Percentiles rank a stretch among this genome's conserved stretches.
These are phyloP conservation scores for Hymenochaete sp. DNA, from an alignment of 1,284 basidiomycete species.

Conservation along the genomic window DNA sequence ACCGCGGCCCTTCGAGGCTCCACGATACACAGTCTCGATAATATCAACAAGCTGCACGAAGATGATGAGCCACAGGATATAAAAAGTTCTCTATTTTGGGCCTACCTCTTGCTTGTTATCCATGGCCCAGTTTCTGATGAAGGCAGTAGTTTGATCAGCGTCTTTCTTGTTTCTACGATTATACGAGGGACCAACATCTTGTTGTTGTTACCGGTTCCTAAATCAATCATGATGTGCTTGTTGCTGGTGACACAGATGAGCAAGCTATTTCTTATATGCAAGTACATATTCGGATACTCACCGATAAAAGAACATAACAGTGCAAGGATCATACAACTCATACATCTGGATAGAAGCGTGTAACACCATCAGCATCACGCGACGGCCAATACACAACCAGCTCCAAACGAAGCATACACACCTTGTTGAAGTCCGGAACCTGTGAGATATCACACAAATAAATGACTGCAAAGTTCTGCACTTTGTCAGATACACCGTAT, in stretches of 20 bases:
- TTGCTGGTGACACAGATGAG: slow-evolving; percentile 46
- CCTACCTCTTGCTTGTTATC: slow-evolving; percentile 92
- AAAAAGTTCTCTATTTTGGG: slow-evolving; percentile 10
- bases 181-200: slow-evolving; percentile 68
- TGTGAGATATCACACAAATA: slow-evolving; percentile 94
- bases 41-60: slow-evolving; percentile 83
- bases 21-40: slow-evolving; percentile 96
- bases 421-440: slow-evolving; percentile 99
- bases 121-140: slow-evolving; percentile 87
- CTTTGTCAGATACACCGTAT: slow-evolving; percentile 86
- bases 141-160: slow-evolving; percentile 9
- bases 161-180: neutral
- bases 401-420: slow-evolving; percentile 24
- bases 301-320: slow-evolving; percentile 98
- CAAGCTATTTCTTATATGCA: neutral
- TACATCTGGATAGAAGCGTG: slow-evolving; percentile 58
- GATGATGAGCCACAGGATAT: neutral
- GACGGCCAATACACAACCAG: slow-evolving; percentile 17
- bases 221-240: slow-evolving; percentile 99
- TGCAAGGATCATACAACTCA: slow-evolving; percentile 90
- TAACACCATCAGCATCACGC: neutral
- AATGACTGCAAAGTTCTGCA: slow-evolving; percentile 97
- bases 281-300: slow-evolving; percentile 29
- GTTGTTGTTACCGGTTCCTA: slow-evolving; percentile 99
- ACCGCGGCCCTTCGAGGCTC: slow-evolving; percentile 96